Evolutionary conservation across 2,329 filamentous ascomycete genomes (phyloP).

Genomic region (Phialocephala sp.): DNA sequence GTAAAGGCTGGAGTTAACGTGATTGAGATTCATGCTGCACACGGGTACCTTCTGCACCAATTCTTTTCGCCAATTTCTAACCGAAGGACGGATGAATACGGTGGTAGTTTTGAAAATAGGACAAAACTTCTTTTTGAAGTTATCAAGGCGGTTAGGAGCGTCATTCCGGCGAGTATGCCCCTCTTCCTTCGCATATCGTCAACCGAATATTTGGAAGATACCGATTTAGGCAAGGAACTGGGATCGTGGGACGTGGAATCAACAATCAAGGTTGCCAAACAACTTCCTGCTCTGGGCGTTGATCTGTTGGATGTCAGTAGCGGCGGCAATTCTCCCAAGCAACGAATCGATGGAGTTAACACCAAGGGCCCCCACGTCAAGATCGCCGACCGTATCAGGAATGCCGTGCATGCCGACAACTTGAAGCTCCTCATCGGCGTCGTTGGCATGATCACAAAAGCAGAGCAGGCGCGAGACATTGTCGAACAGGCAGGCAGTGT

Average conservation of each 20-base stretch:
- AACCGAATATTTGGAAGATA: conserved; percentile 63
- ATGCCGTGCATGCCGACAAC: conserved; percentile 59
- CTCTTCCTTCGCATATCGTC: conserved; percentile 63
- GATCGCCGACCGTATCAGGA: conserved; percentile 73
- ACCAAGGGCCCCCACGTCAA: conserved; percentile 75
- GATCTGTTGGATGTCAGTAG: conserved; percentile 86
- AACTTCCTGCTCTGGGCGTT: conserved; percentile 74
- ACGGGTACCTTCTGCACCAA: conserved; percentile 68
- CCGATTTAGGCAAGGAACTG: background rate
- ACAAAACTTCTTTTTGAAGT: conserved; percentile 61
- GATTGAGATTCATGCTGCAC: conserved; percentile 64
- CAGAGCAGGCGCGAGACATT: conserved; percentile 66
- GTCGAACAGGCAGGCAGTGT: background rate
- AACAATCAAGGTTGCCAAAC: conserved; percentile 66
- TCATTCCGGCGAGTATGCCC: conserved; percentile 57
- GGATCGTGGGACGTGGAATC: conserved; percentile 33
- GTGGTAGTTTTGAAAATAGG: conserved; percentile 67
- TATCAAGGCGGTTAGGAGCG: conserved; percentile 53
- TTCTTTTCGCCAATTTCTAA: conserved; percentile 66
- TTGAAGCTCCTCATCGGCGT: conserved; percentile 69
- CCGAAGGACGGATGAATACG: conserved; percentile 65
- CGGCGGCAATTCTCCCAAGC: conserved; percentile 69
- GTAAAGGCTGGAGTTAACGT: conserved; percentile 44
- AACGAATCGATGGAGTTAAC: conserved; percentile 54
- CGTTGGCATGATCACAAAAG: conserved; percentile 75